Base-by-base conservation (phyloP, 495 filamentous ascomycete species). In the Astrothelium macrocarpum region DNA sequence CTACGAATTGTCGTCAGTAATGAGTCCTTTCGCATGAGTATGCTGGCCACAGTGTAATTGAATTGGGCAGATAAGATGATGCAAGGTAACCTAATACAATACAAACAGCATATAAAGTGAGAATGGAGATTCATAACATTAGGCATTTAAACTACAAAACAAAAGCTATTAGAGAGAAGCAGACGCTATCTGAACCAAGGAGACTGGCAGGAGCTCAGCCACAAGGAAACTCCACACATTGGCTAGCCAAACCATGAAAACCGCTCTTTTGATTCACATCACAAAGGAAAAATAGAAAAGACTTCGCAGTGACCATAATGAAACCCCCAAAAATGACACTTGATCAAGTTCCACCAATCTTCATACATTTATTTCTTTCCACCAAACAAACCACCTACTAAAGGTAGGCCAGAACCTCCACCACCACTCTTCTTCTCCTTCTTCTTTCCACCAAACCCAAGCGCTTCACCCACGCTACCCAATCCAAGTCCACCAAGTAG, bases 401-500 rank as follows among this genome's bases (percentile, higher is more conserved):
- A 28, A n/a, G 75, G 75, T 46, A 77, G 32, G 14, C 65, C 63
- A 7, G 34, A 62, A 23, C 32, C 66, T 32, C 71, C 72, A 59
- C 73, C 73, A 14, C 63, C 65, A 34, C 65, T 68, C 71, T 74
- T 73, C 68, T 73, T 70, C 62, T 78, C 73, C 71, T 79, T 75
- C 65, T 78, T 75, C n/a, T 68, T 69, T 49, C 77, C 78, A 61
- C 76, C 80, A 0, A 91, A 77, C 9, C 49, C 49, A 2, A 56
- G 25, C 25, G 49, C 49, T 16, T 56, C 49, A 16, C 49, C 25
- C 23, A 89, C 66, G 16, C 77, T 72, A 1, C 87, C 86, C 11
- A 96, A 69, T 0, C 91, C 91, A 12, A 96, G 78, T 18, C 85
- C 82, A 29, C 82, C 82, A 20, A 96, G 80, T 45, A 96, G 74